phyloP scores from a whole-genome alignment of 116 monocot genomes.

The Zostera marina region DNA sequence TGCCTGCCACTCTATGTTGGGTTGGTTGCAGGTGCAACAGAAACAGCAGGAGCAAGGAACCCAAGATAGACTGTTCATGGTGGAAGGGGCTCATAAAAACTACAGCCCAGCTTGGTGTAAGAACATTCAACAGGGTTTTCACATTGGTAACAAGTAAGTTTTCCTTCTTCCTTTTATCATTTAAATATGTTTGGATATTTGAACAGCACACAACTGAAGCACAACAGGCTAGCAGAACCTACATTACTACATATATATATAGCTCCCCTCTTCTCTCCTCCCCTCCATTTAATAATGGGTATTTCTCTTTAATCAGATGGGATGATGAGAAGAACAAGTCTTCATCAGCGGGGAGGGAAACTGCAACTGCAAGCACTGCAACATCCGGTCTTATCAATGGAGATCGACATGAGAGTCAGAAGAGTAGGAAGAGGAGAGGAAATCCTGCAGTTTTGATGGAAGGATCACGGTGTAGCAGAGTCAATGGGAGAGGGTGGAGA shows the following conservation, averaged over 20 bases:
- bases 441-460: slow-evolving; percentile 24
- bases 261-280: too few species aligned
- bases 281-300: too few species aligned
- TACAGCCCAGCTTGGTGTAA: not conserved
- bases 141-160: not conserved
- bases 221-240: not conserved
- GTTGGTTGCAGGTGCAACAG: not conserved
- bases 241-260: too few species aligned
- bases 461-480: slow-evolving; percentile 74
- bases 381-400: not conserved
- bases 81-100: not conserved
- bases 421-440: slow-evolving; percentile 5
- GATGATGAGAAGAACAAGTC: too few species aligned
- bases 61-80: not conserved
- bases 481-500: slow-evolving; percentile 81
- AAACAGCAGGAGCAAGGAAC: slow-evolving; percentile 1
- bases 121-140: not conserved
- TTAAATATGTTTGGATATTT: too few species aligned
- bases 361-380: too few species aligned
- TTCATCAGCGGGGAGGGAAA: too few species aligned
- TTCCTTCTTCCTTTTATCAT: not conserved
- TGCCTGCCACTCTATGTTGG: not conserved
- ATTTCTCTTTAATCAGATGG: too few species aligned
- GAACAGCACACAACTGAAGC: too few species aligned
- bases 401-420: not conserved